Evolutionary conservation across 371 early-diverging fungal genomes (phyloP).

Genomic region (Mortierella sp.): DNA sequence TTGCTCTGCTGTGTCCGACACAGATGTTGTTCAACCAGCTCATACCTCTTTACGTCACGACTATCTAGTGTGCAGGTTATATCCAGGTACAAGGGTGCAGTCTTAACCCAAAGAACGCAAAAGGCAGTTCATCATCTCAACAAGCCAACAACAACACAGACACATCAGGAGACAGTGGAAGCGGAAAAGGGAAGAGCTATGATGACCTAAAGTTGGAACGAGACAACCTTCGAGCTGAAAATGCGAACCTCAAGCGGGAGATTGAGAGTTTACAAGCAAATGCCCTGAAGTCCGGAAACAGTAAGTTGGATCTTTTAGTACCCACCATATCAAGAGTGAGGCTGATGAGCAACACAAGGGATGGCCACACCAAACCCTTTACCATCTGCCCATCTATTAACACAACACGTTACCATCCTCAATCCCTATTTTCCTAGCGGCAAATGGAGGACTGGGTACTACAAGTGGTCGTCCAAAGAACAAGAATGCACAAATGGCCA

Average conservation of each 20-base stretch:
- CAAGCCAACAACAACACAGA: not conserved
- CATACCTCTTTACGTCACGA: no score
- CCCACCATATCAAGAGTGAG: no score
- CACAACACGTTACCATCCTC: not conserved
- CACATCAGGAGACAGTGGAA: not conserved
- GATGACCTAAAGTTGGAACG: constrained; percentile 41
- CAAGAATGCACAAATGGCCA: constrained; percentile 34
- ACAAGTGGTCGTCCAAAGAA: constrained; percentile 40
- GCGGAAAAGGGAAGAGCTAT: constrained; percentile 15
- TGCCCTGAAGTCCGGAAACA: constrained; percentile 12
- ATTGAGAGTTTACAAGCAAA: constrained; percentile 33
- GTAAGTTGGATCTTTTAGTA: constrained; percentile 28
- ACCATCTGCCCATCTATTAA: no score
- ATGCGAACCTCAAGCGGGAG: constrained; percentile 26
- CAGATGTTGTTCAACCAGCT: no score
- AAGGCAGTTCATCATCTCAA: not conserved
- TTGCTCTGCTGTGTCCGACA: no score
- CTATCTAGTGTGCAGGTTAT: constrained; percentile 20
- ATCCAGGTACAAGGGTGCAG: constrained; percentile 32
- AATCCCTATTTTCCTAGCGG: not conserved
- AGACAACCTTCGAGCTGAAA: constrained; percentile 34
- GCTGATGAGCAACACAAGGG: no score
- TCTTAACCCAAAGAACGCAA: not conserved
- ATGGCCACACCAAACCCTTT: no score
- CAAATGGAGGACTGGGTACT: constrained; percentile 13